Base-by-base conservation (phyloP, 371 early-diverging fungal species). In the Mucor circinelloides region DNA sequence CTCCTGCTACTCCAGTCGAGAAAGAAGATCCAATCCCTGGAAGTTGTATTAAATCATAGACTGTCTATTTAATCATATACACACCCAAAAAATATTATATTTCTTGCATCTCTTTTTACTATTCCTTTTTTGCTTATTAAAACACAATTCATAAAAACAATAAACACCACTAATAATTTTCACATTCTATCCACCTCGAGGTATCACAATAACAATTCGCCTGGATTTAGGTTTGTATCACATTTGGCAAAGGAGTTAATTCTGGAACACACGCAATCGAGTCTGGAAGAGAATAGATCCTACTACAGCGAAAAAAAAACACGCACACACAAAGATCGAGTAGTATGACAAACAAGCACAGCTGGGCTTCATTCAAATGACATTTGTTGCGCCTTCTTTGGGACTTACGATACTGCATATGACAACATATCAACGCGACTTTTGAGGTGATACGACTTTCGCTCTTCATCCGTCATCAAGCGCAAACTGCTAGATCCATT, bases 1-100 rank as follows among this genome's bases (percentile, higher is more conserved):
- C 71, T 28, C 69, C 68, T 52, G 64, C 66, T 42, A 68, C 62
- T 21, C 69, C 64, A 42, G 34, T 61, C 23, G 72, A 71, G 44
- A 62, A 58, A 12, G 58, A 68, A 10, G 63, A 13, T 4, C 62
- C 58, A 46, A 61, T 68, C 42, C 65, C 58, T 58, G 62, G 62
- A 62, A 62, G 62, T 50, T 62, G 62, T 50, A 62, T 62, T 21
- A 62, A 62, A 62, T 62, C 62, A 50, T 62, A 62, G 52, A 52
- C 52, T 27, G 21, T 52, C 27, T 52, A 4, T 52, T 27, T 27
- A 46, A 46, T 19, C 40, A 40, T 40, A 40, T 40, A 40, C 40
- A 40, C 10, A 13, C 36, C 44, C 19, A 44, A 42, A 46, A 46
- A 46, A 46, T 46, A 46, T 46, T 52, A 10, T 27, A 27, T 27